phyloP scores from a whole-genome alignment of 1,284 basidiomycete genomes.

The Waitea zeae region DNA sequence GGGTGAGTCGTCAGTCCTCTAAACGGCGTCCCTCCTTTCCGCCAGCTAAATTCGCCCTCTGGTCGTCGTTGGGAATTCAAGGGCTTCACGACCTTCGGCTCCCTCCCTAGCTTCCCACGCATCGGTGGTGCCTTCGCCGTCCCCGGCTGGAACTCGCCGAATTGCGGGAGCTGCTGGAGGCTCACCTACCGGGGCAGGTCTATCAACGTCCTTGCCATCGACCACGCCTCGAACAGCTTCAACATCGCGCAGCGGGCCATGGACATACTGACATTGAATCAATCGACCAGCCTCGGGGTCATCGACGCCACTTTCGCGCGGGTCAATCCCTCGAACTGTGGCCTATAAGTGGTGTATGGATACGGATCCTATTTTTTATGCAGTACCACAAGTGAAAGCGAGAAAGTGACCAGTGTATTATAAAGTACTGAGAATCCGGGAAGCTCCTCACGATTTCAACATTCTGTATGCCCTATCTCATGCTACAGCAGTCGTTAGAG shows the following conservation, averaged over 20 bases:
- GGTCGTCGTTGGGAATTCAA: neutral
- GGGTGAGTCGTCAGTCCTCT: no score
- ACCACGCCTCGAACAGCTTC: constrained; percentile 19
- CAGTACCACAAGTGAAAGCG: no score
- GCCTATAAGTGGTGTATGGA: constrained; percentile 11
- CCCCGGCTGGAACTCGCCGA: constrained; percentile 19
- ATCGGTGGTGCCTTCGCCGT: constrained; percentile 28
- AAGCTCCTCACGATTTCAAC: no score
- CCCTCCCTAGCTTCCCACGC: constrained; percentile 30
- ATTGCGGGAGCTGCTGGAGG: constrained; percentile 29
- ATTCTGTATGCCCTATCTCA: no score
- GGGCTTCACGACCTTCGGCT: constrained; percentile 18
- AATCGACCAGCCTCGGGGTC: constrained; percentile 19
- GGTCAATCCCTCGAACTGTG: constrained; percentile 19
- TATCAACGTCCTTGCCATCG: constrained; percentile 22
- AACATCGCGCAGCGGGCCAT: constrained; percentile 22
- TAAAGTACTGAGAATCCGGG: no score
- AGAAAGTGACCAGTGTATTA: no score
- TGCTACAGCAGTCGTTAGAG: no score
- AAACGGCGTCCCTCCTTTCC: neutral
- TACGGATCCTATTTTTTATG: no score
- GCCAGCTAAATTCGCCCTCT: neutral
- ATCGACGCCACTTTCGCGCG: constrained; percentile 18
- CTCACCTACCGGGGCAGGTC: constrained; percentile 20
- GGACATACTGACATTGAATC: constrained; percentile 21